Evolutionary conservation across 805 yeast species (phyloP).

Genomic region (Scheffersomyces ergatensis): DNA sequence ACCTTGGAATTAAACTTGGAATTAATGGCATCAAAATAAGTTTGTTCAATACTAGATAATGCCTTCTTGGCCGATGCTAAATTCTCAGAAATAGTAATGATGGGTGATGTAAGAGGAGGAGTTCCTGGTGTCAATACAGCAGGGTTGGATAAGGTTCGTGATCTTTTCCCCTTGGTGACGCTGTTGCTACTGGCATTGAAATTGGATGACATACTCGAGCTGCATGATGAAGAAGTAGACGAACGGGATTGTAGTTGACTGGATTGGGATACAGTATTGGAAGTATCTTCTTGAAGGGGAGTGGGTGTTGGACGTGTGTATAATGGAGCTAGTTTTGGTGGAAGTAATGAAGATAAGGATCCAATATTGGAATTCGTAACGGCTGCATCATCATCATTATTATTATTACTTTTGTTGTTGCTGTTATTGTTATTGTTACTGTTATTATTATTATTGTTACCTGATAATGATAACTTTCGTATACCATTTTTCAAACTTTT

Average conservation of each 20-base stretch:
- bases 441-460: neutral
- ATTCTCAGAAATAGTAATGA: conserved; percentile 38
- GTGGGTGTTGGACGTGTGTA: neutral
- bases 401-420: neutral
- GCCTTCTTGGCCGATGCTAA: conserved; percentile 24
- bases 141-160: conserved; percentile 7
- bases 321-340: neutral
- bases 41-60: conserved; percentile 31
- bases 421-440: neutral
- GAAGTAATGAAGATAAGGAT: conserved; percentile 6
- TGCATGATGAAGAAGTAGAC: conserved; percentile 10
- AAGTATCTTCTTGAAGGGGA: neutral
- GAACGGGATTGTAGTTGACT: conserved; percentile 4
- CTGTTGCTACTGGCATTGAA: conserved; percentile 1
- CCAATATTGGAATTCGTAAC: conserved; percentile 7
- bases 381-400: too few species aligned
- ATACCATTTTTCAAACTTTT: conserved; percentile 38
- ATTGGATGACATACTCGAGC: conserved; percentile 4
- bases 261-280: neutral
- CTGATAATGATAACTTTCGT: conserved; percentile 31
- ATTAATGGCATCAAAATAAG: conserved; percentile 27
- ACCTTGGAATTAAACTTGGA: neutral
- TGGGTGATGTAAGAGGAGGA: conserved; percentile 35
- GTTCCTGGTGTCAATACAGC: conserved; percentile 25
- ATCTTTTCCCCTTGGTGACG: conserved; percentile 2